These are phyloP conservation scores for Trichoderma atroviride DNA, from an alignment of 2,329 filamentous ascomycete genomes.

Conservation along the genomic window DNA sequence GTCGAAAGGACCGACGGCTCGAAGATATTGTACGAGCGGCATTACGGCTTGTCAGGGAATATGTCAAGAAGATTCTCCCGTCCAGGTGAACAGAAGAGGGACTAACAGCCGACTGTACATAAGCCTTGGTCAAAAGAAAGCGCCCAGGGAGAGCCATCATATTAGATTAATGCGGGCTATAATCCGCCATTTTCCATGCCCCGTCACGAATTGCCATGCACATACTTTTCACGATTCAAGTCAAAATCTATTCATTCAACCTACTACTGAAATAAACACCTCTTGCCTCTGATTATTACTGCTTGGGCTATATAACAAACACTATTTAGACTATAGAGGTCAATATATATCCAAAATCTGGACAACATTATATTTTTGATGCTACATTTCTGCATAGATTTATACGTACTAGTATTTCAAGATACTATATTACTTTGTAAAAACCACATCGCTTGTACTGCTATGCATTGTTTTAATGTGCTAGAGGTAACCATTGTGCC, in stretches of 20 bases:
- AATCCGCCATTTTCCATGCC: not conserved
- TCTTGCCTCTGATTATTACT: not conserved
- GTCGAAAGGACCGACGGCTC: slow-evolving; percentile 68
- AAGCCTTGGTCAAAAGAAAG: not conserved
- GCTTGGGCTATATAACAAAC: not conserved
- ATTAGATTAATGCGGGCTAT: not conserved
- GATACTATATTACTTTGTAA: too few relatives aligned
- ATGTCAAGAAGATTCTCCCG: slow-evolving; percentile 60
- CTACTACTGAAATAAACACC: not conserved
- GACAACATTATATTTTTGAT: not conserved
- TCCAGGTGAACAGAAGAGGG: slow-evolving; percentile 48
- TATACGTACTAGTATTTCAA: too few relatives aligned
- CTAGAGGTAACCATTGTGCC: too few relatives aligned
- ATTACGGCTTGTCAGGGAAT: slow-evolving; percentile 60
- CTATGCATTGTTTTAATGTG: too few relatives aligned
- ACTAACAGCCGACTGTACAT: slow-evolving; percentile 3
- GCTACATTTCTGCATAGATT: too few relatives aligned
- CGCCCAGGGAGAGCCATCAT: not conserved
- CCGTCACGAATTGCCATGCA: slow-evolving; percentile 12
- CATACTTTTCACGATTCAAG: not conserved
- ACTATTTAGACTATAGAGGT: slow-evolving; percentile 15
- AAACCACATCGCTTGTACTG: too few relatives aligned
- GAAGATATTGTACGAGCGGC: slow-evolving; percentile 74
- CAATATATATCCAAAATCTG: slow-evolving; percentile 4
- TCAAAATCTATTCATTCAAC: not conserved